Evolutionary conservation across 2,329 filamentous ascomycete genomes (phyloP).

Genomic region (Xylariales sp.): DNA sequence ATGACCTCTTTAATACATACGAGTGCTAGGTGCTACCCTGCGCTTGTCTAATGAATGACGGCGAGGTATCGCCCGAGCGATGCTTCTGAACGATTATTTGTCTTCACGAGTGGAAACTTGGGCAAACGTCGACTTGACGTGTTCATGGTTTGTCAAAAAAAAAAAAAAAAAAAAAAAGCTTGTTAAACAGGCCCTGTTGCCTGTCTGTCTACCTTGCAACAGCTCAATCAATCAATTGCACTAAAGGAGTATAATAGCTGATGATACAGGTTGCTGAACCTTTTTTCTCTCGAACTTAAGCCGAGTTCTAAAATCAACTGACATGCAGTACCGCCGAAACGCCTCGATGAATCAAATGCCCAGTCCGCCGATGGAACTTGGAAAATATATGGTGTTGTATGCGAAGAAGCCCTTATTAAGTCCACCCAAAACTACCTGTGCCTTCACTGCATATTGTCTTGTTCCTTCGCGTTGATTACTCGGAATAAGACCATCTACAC

Average conservation of each 20-base stretch:
- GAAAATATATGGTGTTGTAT: constrained; percentile 15
- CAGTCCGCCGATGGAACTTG: neutral
- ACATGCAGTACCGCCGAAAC: constrained; percentile 22
- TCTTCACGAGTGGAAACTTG: neutral
- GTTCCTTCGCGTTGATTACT: neutral
- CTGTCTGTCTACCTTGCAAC: neutral
- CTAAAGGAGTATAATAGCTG: neutral
- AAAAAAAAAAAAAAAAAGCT: neutral
- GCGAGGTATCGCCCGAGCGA: neutral
- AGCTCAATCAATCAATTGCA: neutral
- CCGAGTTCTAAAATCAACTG: neutral
- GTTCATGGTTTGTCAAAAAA: neutral
- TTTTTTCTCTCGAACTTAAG: constrained; percentile 5
- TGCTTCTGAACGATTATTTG: neutral
- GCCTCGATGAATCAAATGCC: constrained; percentile 21
- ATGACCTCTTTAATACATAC: constrained; percentile 1
- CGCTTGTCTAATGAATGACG: neutral
- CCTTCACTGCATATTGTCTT: neutral
- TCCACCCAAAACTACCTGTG: constrained; percentile 1
- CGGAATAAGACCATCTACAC: constrained; percentile 19
- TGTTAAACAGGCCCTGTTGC: neutral
- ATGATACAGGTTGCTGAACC: constrained; percentile 9
- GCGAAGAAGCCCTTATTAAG: constrained; percentile 18
- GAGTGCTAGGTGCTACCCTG: neutral
- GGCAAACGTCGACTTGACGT: neutral